Base-by-base conservation (phyloP, 1,284 basidiomycete species). In the Cutaneotrichosporon mucoides region DNA sequence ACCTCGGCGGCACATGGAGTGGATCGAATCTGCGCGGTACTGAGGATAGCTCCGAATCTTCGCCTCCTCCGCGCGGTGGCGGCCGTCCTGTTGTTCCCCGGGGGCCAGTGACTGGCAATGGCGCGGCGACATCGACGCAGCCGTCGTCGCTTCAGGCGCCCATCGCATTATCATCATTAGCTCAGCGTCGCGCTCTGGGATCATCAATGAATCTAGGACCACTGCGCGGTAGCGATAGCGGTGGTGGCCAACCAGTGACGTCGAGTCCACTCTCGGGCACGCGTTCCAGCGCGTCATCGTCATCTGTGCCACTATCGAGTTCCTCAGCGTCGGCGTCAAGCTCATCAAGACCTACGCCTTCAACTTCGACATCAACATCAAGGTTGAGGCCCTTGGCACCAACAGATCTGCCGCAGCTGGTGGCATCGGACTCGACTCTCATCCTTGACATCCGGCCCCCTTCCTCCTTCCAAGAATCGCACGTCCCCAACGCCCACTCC, bases 371-470 rank as follows among this genome's bases (percentile, higher is more conserved):
- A n/a, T 44, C 43, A 45, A 33, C 44, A 11, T 55, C 51, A 4
- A 56, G 54, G 36, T 33, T 73, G 1, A 59, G 68, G 43, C 68
- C 72, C 5, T 56, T 75, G 12, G 53, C 66, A 0, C 51, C 66
- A 0, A 42, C 49, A 7, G 62, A 64, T 2, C 46, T 73, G 3
- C 13, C 52, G 15, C 42, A 56, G 1, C 16, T 75, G 2, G 24
- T 73, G 9, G 33, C 61, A 13, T 41, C 55, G 6, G 51, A 64
- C 3, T 62, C 67, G 5, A 71, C 69, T 11, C 82, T 89, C 63
- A 72, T 96, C 62, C 82, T 98, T 77, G 94, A 98, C 78, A 88
- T 97, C 57, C 86, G 94, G 0, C 86, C 92, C 1, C 88, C 90
- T 73, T 87, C 86, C 10, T 84, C 87, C 6, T 88, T 85, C 72